phyloP scores from a whole-genome alignment of 2,329 filamentous ascomycete species.

The Exophiala spinifera region DNA sequence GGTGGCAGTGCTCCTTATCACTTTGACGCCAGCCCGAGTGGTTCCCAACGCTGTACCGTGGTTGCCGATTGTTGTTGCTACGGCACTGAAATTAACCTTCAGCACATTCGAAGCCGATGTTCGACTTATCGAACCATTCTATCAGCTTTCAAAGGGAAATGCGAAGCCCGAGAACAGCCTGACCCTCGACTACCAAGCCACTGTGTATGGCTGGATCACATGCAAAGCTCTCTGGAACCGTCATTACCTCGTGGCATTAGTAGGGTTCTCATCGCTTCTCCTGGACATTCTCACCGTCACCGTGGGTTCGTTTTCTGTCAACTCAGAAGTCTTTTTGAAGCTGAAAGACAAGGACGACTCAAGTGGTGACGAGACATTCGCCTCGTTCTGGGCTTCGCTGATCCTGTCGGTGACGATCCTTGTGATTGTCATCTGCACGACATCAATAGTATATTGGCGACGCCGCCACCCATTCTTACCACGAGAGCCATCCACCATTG shows the following conservation, averaged over 20 bases:
- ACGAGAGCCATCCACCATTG: conserved; percentile 74
- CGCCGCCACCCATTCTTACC: conserved; percentile 70
- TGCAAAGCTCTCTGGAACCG: conserved; percentile 43
- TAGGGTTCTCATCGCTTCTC: conserved; percentile 45
- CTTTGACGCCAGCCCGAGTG: conserved; percentile 39
- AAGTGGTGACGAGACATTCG: conserved; percentile 44
- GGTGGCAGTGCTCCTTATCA: conserved; percentile 41
- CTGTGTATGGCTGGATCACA: conserved; percentile 45
- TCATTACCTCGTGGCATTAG: conserved; percentile 46
- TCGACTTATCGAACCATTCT: conserved; percentile 49
- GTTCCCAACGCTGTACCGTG: conserved; percentile 44
- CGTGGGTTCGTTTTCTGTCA: conserved; percentile 46
- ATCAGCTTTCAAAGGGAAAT: conserved; percentile 43
- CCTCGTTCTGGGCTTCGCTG: conserved; percentile 66
- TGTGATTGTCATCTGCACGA: conserved; percentile 61
- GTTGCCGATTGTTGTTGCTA: conserved; percentile 46
- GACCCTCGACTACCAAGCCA: conserved; percentile 50
- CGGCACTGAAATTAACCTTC: conserved; percentile 47
- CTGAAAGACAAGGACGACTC: conserved; percentile 23
- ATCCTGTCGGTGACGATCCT: conserved; percentile 61
- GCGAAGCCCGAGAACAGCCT: conserved; percentile 45
- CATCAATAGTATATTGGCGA: conserved; percentile 58
- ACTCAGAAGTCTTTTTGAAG: conserved; percentile 40
- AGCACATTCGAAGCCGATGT: conserved; percentile 47
- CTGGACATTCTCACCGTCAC: conserved; percentile 49